Base-by-base conservation (phyloP, 1,139 yeast genomes). In the Saccharomyces pastorianus region DNA sequence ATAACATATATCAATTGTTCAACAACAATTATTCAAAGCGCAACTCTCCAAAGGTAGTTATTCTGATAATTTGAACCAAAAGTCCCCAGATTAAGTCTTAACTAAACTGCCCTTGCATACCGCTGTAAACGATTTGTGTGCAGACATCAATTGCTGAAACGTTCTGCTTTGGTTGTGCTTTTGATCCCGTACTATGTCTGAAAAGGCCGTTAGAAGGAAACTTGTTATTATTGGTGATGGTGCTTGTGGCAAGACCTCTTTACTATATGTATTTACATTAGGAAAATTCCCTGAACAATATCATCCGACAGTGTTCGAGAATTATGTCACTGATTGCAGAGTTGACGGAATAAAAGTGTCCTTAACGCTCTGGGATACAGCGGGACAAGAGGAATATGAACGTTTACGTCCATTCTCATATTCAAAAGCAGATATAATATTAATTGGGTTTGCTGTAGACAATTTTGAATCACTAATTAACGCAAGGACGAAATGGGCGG, bases 301-400 rank as follows among this genome's bases (percentile, higher is more conserved):
- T 70, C 95, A 88, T 61, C 98, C 98, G 2, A 91, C 98, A 0
- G 97, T 91, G 7, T 91, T 91, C 71, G 98, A 91, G 64, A 91
- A 90, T 70, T 90, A 91, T 69, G 96, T 89, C 27, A 88, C 96
- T 2, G 96, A 88, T 65, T 88, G 96, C 68, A 76, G 96, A 54
- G 95, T 89, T 31, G 96, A 89, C 66, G 96, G 96, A 13, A 89
- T 89, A 62, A 84, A 93, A 11, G 95, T 91, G 2, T 88, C 90
- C 61, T 72, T 91, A 57, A 95, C 96, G 1, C 73, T 91, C 42
- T 91, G 98, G 97, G 97, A 91, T 69, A 91, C 97, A 4, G 97
- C 97, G 1, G 97, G 97, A 4, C 97, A 90, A 71, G 97, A 90
- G 74, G 97, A 85, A 67, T 85, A 85, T 66, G 91, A 85, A 63